Evolutionary conservation across 2,329 filamentous ascomycete genomes (phyloP), one percentile per base, ranked within the genome.

Genomic region (Chaetomium globosum): DNA sequence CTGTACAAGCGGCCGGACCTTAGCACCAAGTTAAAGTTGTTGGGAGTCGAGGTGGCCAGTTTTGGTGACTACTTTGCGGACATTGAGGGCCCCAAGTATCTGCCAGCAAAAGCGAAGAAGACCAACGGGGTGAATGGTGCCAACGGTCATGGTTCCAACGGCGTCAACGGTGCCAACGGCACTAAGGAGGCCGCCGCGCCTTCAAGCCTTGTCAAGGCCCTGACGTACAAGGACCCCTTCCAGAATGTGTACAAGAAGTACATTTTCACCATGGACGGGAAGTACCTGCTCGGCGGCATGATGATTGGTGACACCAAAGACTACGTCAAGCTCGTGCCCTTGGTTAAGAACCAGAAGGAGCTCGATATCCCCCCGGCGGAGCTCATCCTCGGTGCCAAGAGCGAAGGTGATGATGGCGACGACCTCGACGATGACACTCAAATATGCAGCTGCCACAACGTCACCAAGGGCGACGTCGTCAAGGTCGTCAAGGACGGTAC

Each of bases 21-120:
- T 49, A 96, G 93, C 80, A 97, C 93, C 0, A 97, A 96, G 75
- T 80, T 97, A 33, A 97, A 97, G 80, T 81, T 97, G 0, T 82
- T 97, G 0, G 93, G 93, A 0, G 92, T 97, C 9, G 91, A 97
- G 70, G 93, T 97, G 4, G 93, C 93, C 21, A 95, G 91, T 73
- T 97, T 97, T 74, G 93, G 93, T 0, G 93, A 97, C 75, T 97
- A 93, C 80, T 97, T 97, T 70, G 93, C 93, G 0, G 93, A 97
- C 72, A 82, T 90, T 33, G 91, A 96, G 73, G 92, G 92, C 0
- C 91, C 92, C 0, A 89, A 89, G 68, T 83, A 87, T 55, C 79
- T 94, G n/a, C 92, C 91, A 0, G 82, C 83, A 3, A 69, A 69
- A 21, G 66, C 69, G 7, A 84, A 83, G 67, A 82, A 78, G 12